phyloP scores from a whole-genome alignment of 2,329 filamentous ascomycete genomes.

The Scedosporium aurantiacum region DNA sequence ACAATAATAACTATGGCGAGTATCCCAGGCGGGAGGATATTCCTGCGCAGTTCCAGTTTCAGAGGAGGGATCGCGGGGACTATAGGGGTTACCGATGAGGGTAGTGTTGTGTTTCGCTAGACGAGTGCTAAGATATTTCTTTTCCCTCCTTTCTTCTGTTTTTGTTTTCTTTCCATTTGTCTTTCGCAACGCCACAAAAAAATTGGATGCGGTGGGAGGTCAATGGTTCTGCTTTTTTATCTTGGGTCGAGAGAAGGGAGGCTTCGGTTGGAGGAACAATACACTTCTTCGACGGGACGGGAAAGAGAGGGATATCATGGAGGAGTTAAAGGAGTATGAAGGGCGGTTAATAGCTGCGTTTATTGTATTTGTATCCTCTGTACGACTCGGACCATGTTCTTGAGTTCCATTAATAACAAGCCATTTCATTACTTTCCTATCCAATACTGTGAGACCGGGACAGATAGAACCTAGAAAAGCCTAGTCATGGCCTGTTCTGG shows the following conservation, averaged over 20 bases:
- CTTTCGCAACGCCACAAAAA: not conserved
- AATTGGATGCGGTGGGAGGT: not conserved
- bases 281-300: not conserved
- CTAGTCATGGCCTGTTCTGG: too few relatives aligned
- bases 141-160: not conserved
- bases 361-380: not conserved
- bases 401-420: not conserved
- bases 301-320: not conserved
- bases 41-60: slow-evolving; percentile 4
- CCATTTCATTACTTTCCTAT: not conserved
- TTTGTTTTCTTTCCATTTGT: not conserved
- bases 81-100: not conserved
- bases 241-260: not conserved
- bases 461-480: too few relatives aligned
- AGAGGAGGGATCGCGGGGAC: not conserved
- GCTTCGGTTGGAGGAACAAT: not conserved
- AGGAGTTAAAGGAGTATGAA: not conserved
- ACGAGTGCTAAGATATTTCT: not conserved
- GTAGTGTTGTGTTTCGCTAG: not conserved
- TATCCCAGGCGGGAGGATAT: not conserved
- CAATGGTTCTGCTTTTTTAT: not conserved
- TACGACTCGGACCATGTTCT: not conserved
- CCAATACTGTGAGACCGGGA: too few relatives aligned
- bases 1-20: not conserved
- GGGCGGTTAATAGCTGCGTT: not conserved